Conservation (phyloP, 192 early-diverging fungal species). For the Linnemannia exigua region DNA sequence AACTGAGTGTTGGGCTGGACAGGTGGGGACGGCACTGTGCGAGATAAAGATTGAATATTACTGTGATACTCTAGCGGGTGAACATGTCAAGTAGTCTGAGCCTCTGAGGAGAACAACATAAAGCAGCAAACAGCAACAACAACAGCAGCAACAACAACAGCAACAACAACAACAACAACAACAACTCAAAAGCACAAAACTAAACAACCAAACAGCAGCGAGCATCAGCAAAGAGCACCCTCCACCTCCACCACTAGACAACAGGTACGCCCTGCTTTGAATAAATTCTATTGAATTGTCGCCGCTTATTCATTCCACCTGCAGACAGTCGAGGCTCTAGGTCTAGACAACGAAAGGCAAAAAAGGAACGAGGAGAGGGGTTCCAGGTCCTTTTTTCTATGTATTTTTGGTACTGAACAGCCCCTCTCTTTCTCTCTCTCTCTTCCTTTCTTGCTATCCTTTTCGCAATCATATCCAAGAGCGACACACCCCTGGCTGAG, state of each 20-base stretch:
- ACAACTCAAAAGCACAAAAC: no score
- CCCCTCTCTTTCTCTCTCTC: background rate
- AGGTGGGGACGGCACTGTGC: no score
- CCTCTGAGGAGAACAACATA: no score
- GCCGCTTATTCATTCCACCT: background rate
- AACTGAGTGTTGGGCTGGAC: no score
- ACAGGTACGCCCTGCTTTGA: no score
- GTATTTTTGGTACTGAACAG: background rate
- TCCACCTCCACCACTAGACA: no score
- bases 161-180: background rate
- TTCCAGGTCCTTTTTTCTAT: conserved; percentile 7
- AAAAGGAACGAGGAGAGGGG: background rate
- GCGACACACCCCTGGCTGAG: background rate
- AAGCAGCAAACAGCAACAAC: background rate
- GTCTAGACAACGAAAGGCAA: background rate
- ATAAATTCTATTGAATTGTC: background rate
- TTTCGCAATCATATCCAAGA: background rate
- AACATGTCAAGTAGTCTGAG: background rate
- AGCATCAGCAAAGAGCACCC: no score
- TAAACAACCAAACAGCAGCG: no score
- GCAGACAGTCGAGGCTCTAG: background rate
- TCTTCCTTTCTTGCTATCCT: background rate
- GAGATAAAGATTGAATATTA: no score
- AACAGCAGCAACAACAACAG: background rate
- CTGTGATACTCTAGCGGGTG: no score